Evolutionary conservation across 352 stramenopile genomes (phyloP).

Genomic region (Pilasporangium apinafurcum): DNA sequence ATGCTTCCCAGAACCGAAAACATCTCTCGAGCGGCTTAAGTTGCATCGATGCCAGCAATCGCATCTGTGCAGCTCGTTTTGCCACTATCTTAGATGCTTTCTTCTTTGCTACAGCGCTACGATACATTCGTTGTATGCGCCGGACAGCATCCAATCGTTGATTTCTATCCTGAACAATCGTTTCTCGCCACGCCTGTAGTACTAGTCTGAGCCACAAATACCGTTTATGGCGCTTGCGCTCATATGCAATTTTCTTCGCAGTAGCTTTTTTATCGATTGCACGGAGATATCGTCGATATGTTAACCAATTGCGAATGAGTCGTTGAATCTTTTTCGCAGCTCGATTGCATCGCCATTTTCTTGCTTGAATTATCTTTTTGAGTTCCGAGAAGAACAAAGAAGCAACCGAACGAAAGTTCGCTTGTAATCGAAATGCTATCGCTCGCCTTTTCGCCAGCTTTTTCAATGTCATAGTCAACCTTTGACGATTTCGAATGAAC

Average conservation of each 20-base stretch:
- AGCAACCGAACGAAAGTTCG: conserved; percentile 34
- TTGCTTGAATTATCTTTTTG: conserved; percentile 19
- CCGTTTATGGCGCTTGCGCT: conserved; percentile 6
- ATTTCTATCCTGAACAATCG: conserved; percentile 3
- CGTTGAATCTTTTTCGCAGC: conserved; percentile 48
- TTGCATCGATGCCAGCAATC: conserved; percentile 31
- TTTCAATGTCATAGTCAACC: conserved; percentile 14
- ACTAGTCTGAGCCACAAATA: conserved; percentile 9
- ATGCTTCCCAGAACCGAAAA: conserved; percentile 52
- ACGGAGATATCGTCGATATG: conserved; percentile 31
- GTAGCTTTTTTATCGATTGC: conserved; percentile 24
- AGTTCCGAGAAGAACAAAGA: conserved; percentile 41
- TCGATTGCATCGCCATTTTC: conserved; percentile 20
- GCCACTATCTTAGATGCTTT: conserved; percentile 30
- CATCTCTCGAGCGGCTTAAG: conserved; percentile 51
- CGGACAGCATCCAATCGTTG: conserved; percentile 18
- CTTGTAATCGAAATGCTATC: conserved; percentile 31
- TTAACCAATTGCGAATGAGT: conserved; percentile 27
- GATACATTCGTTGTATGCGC: conserved; percentile 46
- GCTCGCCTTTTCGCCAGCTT: conserved; percentile 28
- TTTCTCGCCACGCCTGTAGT: conserved; percentile 15
- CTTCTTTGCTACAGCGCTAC: conserved; percentile 28
- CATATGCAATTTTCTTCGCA: conserved; percentile 2
- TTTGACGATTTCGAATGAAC: conserved; percentile 8
- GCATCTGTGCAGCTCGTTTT: conserved; percentile 42